A percentile compares a stretch with the other conserved stretches of the same genome.
phyloP scores from a whole-genome alignment of 163 green algal species.

The Scenedesmus sp. region DNA sequence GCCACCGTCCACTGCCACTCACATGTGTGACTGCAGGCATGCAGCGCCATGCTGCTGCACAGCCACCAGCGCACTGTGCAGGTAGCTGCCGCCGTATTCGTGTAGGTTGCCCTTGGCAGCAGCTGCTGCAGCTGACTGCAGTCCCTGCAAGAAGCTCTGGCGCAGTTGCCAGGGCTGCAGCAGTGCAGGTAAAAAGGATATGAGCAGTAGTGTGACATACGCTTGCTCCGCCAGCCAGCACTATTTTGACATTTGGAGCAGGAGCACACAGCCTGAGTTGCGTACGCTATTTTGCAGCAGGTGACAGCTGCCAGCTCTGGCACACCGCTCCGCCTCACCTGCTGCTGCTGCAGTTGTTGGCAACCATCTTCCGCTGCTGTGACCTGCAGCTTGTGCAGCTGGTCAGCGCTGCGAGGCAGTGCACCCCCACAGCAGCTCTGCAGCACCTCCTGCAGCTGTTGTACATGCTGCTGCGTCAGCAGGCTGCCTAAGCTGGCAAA shows the following conservation, averaged over 20 bases:
- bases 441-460: not conserved
- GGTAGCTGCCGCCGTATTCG: not conserved
- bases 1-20: not conserved
- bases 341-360: not conserved
- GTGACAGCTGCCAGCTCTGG: not conserved
- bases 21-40: not conserved
- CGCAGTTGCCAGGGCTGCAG: not conserved
- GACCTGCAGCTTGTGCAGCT: not conserved
- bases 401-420: conserved; percentile 7
- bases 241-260: not conserved
- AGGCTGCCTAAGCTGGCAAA: not conserved
- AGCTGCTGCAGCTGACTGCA: not conserved
- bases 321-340: not conserved
- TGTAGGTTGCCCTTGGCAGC: not conserved
- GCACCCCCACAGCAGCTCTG: not conserved
- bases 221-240: no score
- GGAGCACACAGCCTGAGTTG: not conserved
- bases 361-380: not conserved
- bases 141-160: not conserved
- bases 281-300: not conserved
- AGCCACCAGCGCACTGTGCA: not conserved
- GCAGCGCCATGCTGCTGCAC: not conserved
- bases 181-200: not conserved
- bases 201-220: no score
- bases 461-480: conserved; percentile 16